Evolutionary conservation across 495 filamentous ascomycete genomes (phyloP).

Genomic region (Bacidia gigantensis): DNA sequence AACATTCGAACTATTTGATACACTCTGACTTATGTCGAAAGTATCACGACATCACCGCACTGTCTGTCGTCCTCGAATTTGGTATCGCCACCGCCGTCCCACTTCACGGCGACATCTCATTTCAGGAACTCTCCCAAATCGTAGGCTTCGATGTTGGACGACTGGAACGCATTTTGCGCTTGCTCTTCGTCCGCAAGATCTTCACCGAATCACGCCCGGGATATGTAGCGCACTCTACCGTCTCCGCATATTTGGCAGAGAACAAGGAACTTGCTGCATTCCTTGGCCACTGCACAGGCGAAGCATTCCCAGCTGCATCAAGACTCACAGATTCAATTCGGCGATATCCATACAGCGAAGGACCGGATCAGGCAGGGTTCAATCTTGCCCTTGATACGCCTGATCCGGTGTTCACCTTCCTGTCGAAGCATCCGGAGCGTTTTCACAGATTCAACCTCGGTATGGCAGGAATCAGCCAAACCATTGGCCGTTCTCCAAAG

Average conservation of each 20-base stretch:
- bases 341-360: background rate
- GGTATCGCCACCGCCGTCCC: background rate
- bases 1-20: too few species aligned
- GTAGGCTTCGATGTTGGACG: background rate
- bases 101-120: background rate
- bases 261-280: slow-evolving; percentile 8
- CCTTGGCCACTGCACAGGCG: background rate
- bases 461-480: background rate
- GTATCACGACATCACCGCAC: background rate
- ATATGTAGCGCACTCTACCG: slow-evolving; percentile 21
- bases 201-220: background rate
- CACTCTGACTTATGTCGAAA: too few species aligned
- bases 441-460: background rate
- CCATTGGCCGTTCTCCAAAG: background rate
- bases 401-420: background rate
- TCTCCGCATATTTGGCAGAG: slow-evolving; percentile 17
- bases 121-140: background rate
- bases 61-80: background rate
- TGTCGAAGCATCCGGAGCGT: background rate
- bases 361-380: background rate
- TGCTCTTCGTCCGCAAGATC: background rate
- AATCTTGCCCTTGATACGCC: background rate
- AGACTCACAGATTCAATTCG: background rate
- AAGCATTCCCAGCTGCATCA: background rate
- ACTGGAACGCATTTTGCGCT: background rate